Conservation (phyloP, 1,284 basidiomycete genomes). For the Ganoderma multipileum region DNA sequence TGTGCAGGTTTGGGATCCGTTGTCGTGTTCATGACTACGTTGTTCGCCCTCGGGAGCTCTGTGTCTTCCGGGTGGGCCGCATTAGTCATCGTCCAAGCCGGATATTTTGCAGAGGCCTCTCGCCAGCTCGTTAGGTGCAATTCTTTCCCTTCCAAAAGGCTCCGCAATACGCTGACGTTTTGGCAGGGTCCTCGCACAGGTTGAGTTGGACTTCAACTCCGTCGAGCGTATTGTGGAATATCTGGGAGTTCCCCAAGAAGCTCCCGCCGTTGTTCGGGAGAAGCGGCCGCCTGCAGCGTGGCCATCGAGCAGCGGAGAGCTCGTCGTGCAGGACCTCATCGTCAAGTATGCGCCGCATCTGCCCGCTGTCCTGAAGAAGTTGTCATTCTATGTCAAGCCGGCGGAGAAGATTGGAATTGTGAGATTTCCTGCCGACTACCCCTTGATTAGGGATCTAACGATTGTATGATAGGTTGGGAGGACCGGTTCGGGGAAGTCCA, state of each 20-base stretch:
- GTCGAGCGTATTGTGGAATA: conserved; percentile 89
- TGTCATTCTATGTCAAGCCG: conserved; percentile 75
- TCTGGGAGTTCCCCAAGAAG: conserved; percentile 79
- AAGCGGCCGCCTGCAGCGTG: conserved; percentile 76
- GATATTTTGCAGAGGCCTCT: conserved; percentile 72
- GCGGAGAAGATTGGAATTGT: conserved; percentile 83
- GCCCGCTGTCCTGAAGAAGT: conserved; percentile 70
- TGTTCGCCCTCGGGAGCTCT: conserved; percentile 73
- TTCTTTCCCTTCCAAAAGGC: conserved; percentile 14
- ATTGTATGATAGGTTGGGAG: conserved; percentile 58
- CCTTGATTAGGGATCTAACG: background rate
- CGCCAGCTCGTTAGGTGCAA: conserved; percentile 65
- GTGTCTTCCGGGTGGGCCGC: conserved; percentile 78
- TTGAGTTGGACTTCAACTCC: conserved; percentile 79
- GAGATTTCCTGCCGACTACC: background rate
- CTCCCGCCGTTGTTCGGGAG: conserved; percentile 66
- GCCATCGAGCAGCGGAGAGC: conserved; percentile 68
- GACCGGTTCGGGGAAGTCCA: conserved; percentile 77
- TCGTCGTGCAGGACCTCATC: conserved; percentile 68
- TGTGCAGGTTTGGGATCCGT: conserved; percentile 71
- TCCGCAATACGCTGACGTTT: conserved; percentile 3
- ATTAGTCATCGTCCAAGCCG: conserved; percentile 82
- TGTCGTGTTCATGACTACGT: conserved; percentile 76
- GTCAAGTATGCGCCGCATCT: conserved; percentile 80
- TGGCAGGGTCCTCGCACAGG: conserved; percentile 63